Evolutionary conservation across 1,139 yeast genomes (phyloP).

Genomic region (Saccharomyces hybrid): DNA sequence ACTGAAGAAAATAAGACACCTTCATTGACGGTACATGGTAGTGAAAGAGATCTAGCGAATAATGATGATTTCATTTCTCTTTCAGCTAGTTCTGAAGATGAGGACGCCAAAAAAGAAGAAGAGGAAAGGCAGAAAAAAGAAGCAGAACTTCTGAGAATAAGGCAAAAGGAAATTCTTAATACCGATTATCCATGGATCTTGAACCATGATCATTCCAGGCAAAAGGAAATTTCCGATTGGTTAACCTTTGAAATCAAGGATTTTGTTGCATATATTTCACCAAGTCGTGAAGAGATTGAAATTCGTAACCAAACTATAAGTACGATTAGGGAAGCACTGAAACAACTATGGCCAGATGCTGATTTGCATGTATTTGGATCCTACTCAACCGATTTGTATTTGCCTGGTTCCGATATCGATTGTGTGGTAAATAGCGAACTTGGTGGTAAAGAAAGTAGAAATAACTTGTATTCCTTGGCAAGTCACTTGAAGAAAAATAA

Average conservation of each 20-base stretch:
- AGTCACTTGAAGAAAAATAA: slow-evolving; percentile 55
- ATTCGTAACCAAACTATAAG: slow-evolving; percentile 63
- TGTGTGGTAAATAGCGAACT: slow-evolving; percentile 43
- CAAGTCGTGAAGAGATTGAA: slow-evolving; percentile 66
- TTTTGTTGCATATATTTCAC: slow-evolving; percentile 82
- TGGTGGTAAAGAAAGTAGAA: slow-evolving; percentile 61
- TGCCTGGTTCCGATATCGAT: no score
- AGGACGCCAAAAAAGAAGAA: slow-evolving; percentile 18
- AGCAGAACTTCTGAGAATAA: slow-evolving; percentile 13
- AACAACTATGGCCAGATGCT: slow-evolving; percentile 69
- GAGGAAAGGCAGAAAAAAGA: slow-evolving; percentile 10
- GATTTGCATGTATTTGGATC: slow-evolving; percentile 90
- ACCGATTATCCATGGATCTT: slow-evolving; percentile 73
- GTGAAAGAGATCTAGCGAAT: slow-evolving; percentile 35
- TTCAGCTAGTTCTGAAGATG: slow-evolving; percentile 27
- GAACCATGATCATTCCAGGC: slow-evolving; percentile 67
- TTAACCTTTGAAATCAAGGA: slow-evolving; percentile 81
- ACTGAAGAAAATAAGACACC: slow-evolving; percentile 6
- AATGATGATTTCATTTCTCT: slow-evolving; percentile 37
- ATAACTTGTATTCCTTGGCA: slow-evolving; percentile 65
- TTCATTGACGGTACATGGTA: slow-evolving; percentile 8
- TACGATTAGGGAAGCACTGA: slow-evolving; percentile 51
- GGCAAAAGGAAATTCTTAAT: slow-evolving; percentile 19
- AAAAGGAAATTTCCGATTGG: slow-evolving; percentile 80
- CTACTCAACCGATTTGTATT: no score